These are phyloP conservation scores for Colletotrichum kahawae DNA, from an alignment of 2,329 filamentous ascomycete species.

Conservation along the genomic window DNA sequence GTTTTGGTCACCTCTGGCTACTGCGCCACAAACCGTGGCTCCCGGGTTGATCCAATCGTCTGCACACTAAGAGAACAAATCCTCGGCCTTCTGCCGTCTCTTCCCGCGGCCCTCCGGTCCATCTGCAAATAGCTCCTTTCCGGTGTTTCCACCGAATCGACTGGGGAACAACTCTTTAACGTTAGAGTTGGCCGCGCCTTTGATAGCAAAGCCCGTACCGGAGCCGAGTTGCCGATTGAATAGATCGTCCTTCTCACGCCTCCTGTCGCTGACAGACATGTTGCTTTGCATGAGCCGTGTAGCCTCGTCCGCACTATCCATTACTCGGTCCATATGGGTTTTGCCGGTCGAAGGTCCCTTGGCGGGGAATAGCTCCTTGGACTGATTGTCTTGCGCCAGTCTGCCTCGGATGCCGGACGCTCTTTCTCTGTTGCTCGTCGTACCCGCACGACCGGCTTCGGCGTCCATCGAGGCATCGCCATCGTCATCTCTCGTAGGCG, in stretches of 20 bases:
- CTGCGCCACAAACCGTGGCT: neutral
- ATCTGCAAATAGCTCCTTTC: slow-evolving; percentile 73
- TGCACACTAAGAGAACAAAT: slow-evolving; percentile 65
- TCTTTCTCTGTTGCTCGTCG: slow-evolving; percentile 35
- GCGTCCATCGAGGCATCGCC: slow-evolving; percentile 44
- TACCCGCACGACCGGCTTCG: slow-evolving; percentile 25
- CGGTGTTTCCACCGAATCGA: slow-evolving; percentile 63
- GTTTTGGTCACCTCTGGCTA: neutral
- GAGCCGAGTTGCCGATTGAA: slow-evolving; percentile 52
- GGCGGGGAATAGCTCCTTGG: slow-evolving; percentile 45
- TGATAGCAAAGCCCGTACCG: slow-evolving; percentile 66
- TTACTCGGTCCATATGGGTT: slow-evolving; percentile 38
- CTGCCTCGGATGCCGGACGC: slow-evolving; percentile 39
- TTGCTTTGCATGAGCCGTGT: slow-evolving; percentile 27
- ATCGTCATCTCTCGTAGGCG: slow-evolving; percentile 50
- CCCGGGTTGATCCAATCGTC: neutral
- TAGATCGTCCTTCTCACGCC: slow-evolving; percentile 39
- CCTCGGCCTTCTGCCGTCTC: slow-evolving; percentile 71
- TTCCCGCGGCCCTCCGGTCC: slow-evolving; percentile 62
- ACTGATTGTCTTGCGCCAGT: slow-evolving; percentile 32
- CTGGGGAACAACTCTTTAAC: slow-evolving; percentile 73
- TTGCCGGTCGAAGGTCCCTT: slow-evolving; percentile 36
- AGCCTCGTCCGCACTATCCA: slow-evolving; percentile 24
- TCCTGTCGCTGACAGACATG: slow-evolving; percentile 32
- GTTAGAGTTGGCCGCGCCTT: slow-evolving; percentile 60